Evolutionary conservation across 495 filamentous ascomycete species (phyloP), one percentile per base, ranked within the genome.

Genomic region (Neohortaea acidophila): DNA sequence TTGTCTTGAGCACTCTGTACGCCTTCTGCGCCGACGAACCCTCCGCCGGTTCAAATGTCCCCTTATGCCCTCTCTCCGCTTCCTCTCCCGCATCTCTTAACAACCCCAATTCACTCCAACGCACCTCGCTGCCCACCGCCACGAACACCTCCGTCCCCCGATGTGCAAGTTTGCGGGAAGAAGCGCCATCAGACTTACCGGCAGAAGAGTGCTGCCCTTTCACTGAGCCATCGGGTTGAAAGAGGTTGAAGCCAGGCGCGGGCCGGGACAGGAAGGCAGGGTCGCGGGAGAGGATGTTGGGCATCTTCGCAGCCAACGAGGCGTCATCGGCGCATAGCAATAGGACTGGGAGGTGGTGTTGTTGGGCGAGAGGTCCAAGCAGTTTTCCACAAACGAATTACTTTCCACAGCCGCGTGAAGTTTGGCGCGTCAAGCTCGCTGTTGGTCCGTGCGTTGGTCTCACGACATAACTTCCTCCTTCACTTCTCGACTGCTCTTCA

Each of bases 111-210:
- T 86, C 77, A 5, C 77, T 73, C 85, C 85, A 94, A 52, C 84
- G 67, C 25, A 94, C 81, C 56, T 91, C 73, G 47, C 78, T 87
- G 21, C 82, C 84, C 10, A 79, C 75, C 11, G 82, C 83, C 1
- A 79, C 73, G 54, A 93, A 92, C 1, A 91, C 63, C 48, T 94
- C 80, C 21, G 77, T 80, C 29, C 75, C 81, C 32, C 83, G 63
- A 26, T 66, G 70, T 5, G 81, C 84, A 26, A 89, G 72, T 7
- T 70, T 85, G 34, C 73, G 68, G 4, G 26, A 63, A n/a, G n/a
- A 64, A 2, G 82, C 69, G 9, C 79, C 75, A 5, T 57, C 56
- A 33, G 67, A 62, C 43, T 54, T 51, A 38, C 11, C 30, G 11
- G 31, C 21, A 7, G 14, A 11, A 46, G 59, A 14, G 39, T 57